Evolutionary conservation across 768 basidiomycete species (phyloP).

Genomic region (Pulveroboletus ravenelii): DNA sequence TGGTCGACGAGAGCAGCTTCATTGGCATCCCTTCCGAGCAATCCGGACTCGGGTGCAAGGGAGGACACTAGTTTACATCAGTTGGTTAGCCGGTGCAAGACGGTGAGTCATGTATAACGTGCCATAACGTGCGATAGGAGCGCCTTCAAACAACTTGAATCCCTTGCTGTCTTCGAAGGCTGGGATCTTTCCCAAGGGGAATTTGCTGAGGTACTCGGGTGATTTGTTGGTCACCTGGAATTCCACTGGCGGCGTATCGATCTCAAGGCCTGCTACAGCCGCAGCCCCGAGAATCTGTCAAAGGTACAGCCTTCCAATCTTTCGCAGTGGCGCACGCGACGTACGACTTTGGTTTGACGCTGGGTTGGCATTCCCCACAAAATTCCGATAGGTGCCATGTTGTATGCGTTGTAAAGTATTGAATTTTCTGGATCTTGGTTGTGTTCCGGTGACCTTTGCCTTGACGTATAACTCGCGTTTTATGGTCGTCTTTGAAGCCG

Average conservation of each 20-base stretch:
- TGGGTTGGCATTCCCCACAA: slow-evolving; percentile 23
- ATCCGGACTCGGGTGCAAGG: slow-evolving; percentile 23
- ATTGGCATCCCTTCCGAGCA: slow-evolving; percentile 19
- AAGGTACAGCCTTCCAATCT: background rate
- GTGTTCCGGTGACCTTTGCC: background rate
- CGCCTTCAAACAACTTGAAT: slow-evolving; percentile 26
- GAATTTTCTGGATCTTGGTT: background rate
- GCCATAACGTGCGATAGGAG: slow-evolving; percentile 27
- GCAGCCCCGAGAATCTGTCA: slow-evolving; percentile 24
- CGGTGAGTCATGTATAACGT: background rate
- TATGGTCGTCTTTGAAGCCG: background rate
- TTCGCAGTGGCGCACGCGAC: slow-evolving; percentile 1
- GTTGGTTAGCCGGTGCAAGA: background rate
- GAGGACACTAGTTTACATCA: slow-evolving; percentile 17
- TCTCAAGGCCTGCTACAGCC: slow-evolving; percentile 21
- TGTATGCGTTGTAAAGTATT: background rate
- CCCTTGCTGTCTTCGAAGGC: slow-evolving; percentile 23
- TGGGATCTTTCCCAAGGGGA: slow-evolving; percentile 28
- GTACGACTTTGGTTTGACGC: slow-evolving; percentile 28
- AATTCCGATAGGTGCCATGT: slow-evolving; percentile 25
- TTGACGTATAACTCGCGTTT: background rate
- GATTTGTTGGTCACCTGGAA: slow-evolving; percentile 23
- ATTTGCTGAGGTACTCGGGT: slow-evolving; percentile 28
- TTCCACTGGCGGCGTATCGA: slow-evolving; percentile 22
- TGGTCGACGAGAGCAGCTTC: slow-evolving; percentile 29